Percentiles rank a stretch among this genome's conserved stretches.
These are phyloP conservation scores for Cercospora zeae-maydis DNA, from an alignment of 2,329 filamentous ascomycete species.

Conservation along the genomic window DNA sequence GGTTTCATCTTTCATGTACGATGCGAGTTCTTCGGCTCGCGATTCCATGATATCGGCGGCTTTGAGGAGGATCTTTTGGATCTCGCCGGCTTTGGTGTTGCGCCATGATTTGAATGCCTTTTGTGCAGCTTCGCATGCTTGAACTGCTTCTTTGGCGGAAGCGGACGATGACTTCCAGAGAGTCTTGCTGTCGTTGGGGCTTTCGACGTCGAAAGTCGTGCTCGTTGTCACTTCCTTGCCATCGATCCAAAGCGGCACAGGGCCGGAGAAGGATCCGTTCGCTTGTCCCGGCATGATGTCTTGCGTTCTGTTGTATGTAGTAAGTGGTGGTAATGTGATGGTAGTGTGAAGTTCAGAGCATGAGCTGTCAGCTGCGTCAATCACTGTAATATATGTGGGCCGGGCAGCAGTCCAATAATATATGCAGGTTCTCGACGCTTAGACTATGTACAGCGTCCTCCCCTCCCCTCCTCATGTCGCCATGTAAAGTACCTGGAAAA, in stretches of 20 bases:
- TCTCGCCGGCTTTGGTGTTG: constrained; percentile 56
- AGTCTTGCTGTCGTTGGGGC: constrained; percentile 53
- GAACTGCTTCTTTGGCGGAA: constrained; percentile 50
- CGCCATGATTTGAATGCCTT: constrained; percentile 68
- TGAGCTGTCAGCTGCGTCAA: not conserved
- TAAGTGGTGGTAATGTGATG: not conserved
- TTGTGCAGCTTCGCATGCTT: constrained; percentile 60
- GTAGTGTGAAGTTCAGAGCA: not conserved
- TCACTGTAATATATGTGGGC: not conserved
- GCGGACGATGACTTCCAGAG: constrained; percentile 56
- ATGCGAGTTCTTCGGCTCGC: constrained; percentile 57
- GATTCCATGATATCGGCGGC: constrained; percentile 62
- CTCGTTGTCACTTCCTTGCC: constrained; percentile 48
- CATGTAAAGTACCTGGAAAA: too few species aligned
- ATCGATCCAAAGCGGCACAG: constrained; percentile 47
- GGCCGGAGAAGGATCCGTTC: constrained; percentile 13
- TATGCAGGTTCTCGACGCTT: not conserved
- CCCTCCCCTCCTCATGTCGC: too few species aligned
- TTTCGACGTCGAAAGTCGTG: constrained; percentile 55
- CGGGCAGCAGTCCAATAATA: not conserved
- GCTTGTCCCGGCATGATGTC: constrained; percentile 11
- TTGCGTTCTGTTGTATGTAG: not conserved
- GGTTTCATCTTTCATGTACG: constrained; percentile 60
- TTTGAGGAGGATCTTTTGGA: constrained; percentile 67
- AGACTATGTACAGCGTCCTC: too few species aligned